Conservation (phyloP, 768 basidiomycete genomes). For the Obba rivulosa region DNA sequence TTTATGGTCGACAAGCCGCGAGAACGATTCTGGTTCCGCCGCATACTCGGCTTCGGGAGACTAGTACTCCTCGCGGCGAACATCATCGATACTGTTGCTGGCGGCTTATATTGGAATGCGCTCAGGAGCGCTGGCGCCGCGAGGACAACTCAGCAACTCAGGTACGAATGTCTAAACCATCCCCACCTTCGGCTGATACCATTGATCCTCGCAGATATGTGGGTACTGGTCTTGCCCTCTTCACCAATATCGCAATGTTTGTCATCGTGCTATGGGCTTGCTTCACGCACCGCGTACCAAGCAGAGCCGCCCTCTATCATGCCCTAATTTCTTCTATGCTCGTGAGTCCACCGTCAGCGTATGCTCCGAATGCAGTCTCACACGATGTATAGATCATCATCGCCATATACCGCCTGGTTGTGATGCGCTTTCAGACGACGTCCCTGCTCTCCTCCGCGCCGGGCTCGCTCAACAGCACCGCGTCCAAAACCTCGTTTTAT, state of each 20-base stretch:
- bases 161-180: constrained; percentile 1
- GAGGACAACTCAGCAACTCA: neutral
- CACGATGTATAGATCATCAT: constrained; percentile 3
- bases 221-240: constrained; percentile 1
- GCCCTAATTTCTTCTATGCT: constrained; percentile 1
- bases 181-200: too few species aligned
- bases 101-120: constrained; percentile 1
- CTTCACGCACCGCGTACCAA: constrained; percentile 4
- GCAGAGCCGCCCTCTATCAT: neutral
- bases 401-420: constrained; percentile 8
- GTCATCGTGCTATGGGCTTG: constrained; percentile 1
- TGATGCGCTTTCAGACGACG: constrained; percentile 8
- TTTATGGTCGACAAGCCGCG: constrained; percentile 2
- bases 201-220: neutral
- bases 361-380: neutral
- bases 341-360: neutral
- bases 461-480: constrained; percentile 9
- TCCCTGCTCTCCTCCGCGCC: constrained; percentile 8
- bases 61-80: constrained; percentile 1
- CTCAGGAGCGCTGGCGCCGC: neutral
- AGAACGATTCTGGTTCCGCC: constrained; percentile 1
- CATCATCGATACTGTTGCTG: neutral
- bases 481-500: constrained; percentile 10
- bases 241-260: neutral
- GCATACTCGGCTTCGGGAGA: neutral